These are phyloP conservation scores for Piper longum DNA, from an alignment of 164 flowering plant genomes.

Conservation along the genomic window DNA sequence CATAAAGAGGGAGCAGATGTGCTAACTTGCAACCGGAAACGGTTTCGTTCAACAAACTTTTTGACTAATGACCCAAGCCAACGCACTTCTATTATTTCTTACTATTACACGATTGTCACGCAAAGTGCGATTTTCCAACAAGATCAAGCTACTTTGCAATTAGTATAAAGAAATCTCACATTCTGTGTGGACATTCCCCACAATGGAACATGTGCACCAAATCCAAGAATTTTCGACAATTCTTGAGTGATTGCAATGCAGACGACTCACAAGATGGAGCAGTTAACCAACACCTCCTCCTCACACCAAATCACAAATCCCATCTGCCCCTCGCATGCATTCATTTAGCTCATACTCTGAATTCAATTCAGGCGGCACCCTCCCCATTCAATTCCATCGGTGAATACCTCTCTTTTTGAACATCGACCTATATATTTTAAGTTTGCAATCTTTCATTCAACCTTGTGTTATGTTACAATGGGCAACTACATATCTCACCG, in stretches of 20 bases:
- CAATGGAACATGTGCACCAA: not conserved
- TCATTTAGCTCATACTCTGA: slow-evolving; percentile 4
- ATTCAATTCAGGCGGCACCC: slow-evolving; percentile 2
- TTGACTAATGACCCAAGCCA: no score
- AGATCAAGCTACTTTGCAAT: no score
- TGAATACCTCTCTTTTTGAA: not conserved
- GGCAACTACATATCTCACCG: slow-evolving; percentile 40
- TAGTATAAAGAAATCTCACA: no score
- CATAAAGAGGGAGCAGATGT: no score
- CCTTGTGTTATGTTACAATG: slow-evolving; percentile 19
- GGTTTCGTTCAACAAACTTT: no score
- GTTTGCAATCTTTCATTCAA: not conserved
- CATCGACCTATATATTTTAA: not conserved
- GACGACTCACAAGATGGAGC: slow-evolving; percentile 6
- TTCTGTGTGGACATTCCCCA: no score
- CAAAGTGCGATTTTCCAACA: no score
- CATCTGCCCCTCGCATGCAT: not conserved
- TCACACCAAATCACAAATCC: slow-evolving; percentile 1
- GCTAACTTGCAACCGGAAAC: no score
- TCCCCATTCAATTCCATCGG: slow-evolving; percentile 1
- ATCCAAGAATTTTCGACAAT: not conserved
- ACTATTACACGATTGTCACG: no score
- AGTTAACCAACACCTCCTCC: slow-evolving; percentile 10
- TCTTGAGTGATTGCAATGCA: not conserved
- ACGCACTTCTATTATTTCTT: no score